Conservation (phyloP, 441 rosid genomes). For the Pelargonium myrrhifolium region DNA sequence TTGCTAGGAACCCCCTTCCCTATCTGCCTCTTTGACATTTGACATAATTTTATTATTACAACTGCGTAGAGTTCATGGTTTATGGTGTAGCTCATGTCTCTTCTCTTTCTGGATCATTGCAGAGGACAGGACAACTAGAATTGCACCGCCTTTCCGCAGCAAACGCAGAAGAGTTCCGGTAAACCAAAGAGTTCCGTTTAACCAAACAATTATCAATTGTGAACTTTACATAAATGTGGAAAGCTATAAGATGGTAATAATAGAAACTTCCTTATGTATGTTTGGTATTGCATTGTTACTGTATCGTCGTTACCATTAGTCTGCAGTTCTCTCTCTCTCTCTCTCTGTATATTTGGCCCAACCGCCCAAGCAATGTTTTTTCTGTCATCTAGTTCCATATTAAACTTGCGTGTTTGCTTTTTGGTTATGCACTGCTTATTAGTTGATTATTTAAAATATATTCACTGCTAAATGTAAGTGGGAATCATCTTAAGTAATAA, state of each 20-base stretch:
- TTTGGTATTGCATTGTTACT: neutral
- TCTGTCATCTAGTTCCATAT: neutral
- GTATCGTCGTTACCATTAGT: neutral
- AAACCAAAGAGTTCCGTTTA: conserved; percentile 13
- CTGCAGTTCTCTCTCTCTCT: neutral
- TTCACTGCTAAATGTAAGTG: too few relatives aligned
- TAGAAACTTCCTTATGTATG: conserved; percentile 2
- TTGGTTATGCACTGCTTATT: too few relatives aligned
- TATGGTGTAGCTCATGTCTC: conserved; percentile 16
- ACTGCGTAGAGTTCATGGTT: neutral
- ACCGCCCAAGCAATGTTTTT: too few relatives aligned
- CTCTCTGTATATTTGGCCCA: too few relatives aligned
- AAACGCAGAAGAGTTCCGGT: conserved; percentile 42
- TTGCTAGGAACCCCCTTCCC: too few relatives aligned
- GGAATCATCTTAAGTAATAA: too few relatives aligned
- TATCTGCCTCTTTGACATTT: neutral
- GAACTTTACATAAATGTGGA: conserved; percentile 44
- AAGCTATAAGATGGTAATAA: conserved; percentile 35
- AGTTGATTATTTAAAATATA: too few relatives aligned
- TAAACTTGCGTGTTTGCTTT: neutral
- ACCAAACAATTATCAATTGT: conserved; percentile 31
- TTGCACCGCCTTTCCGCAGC: conserved; percentile 26
- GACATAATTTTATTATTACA: neutral
- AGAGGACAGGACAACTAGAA: conserved; percentile 35
- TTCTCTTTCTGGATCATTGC: conserved; percentile 10